These are phyloP conservation scores for Auriscalpium microsporum DNA, from an alignment of 768 basidiomycete genomes.

Conservation along the genomic window DNA sequence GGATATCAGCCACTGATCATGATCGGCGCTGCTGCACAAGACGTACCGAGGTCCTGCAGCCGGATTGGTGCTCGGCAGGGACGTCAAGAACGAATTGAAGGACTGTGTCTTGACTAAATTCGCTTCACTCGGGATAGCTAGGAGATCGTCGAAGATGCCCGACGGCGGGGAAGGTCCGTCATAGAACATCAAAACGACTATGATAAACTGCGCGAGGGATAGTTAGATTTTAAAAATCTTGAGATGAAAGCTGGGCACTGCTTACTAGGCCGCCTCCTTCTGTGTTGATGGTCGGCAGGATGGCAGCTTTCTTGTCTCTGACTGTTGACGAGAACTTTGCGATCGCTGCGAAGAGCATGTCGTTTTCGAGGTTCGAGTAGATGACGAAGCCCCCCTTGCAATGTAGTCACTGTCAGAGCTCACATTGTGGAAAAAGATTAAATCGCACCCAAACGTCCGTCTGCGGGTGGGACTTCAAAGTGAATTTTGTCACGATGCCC, in stretches of 20 bases:
- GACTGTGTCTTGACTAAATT: not conserved
- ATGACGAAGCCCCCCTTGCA: not conserved
- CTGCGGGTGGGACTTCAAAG: constrained; percentile 1
- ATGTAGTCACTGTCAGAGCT: not conserved
- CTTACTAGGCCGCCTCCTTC: not conserved
- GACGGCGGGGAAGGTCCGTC: constrained; percentile 11
- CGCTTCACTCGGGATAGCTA: constrained; percentile 1
- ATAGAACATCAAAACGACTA: constrained; percentile 8
- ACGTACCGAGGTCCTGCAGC: not conserved
- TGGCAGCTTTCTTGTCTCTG: not conserved
- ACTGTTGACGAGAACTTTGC: not conserved
- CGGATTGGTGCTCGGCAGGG: not conserved
- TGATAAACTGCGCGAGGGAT: not conserved
- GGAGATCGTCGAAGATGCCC: constrained; percentile 13
- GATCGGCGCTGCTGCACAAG: not conserved
- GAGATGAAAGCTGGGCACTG: not conserved
- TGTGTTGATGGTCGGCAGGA: not conserved
- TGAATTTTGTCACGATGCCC: constrained; percentile 11
- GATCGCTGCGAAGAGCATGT: not conserved
- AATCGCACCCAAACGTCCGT: constrained; percentile 4
- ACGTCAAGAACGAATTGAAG: not conserved
- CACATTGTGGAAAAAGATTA: not conserved
- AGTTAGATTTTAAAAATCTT: not conserved
- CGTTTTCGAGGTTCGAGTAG: not conserved
- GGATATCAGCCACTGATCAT: not conserved